Evolutionary conservation across 306 rosid genomes (phyloP).

Genomic region (Trifolium subterraneum): DNA sequence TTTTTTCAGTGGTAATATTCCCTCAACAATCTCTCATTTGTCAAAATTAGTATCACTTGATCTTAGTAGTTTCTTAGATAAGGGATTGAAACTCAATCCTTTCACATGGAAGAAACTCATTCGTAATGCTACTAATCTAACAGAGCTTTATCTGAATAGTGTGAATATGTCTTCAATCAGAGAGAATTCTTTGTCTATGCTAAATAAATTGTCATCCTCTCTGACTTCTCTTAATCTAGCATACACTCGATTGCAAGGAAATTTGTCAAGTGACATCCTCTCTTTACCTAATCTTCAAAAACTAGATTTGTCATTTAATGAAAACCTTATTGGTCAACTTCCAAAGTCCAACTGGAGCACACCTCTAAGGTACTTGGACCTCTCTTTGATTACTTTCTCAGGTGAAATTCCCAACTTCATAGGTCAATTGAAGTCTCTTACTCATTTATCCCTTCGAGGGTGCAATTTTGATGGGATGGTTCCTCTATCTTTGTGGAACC

Average conservation of each 20-base stretch:
- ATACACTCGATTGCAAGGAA: not conserved
- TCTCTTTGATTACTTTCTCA: not conserved
- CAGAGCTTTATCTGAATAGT: not conserved
- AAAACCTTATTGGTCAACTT: not conserved
- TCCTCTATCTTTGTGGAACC: conserved; percentile 1
- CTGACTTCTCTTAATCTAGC: not conserved
- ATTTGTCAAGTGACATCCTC: not conserved
- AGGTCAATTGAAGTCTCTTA: not conserved
- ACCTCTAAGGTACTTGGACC: conserved; percentile 4
- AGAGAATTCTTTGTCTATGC: not conserved
- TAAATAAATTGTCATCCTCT: not conserved
- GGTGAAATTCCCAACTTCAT: not conserved
- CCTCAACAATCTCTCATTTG: not conserved
- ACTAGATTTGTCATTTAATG: not conserved
- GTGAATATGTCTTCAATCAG: not conserved
- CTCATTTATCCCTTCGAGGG: not conserved
- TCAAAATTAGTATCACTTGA: not conserved
- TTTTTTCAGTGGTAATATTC: not conserved
- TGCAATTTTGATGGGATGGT: not conserved
- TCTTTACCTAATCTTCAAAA: conserved; percentile 2
- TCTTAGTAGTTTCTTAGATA: not conserved
- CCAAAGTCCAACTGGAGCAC: conserved; percentile 18
- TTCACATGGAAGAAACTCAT: not conserved
- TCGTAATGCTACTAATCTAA: not conserved
- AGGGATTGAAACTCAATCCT: not conserved